A percentile compares a stretch with the other conserved stretches of the same genome.
These are phyloP conservation scores for Pilaira anomala DNA, from an alignment of 192 early-diverging fungal species.

Conservation along the genomic window DNA sequence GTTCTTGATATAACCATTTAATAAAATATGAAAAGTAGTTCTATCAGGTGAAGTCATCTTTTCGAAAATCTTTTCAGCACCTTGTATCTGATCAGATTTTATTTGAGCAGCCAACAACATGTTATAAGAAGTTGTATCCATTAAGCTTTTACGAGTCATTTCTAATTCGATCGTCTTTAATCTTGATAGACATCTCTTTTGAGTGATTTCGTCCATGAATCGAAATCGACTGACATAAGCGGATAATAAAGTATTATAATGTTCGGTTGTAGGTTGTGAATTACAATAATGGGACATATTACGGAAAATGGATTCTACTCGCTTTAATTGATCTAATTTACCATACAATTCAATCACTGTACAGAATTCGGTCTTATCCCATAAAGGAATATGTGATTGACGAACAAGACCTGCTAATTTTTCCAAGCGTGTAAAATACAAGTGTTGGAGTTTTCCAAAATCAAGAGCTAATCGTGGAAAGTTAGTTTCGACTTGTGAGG, in stretches of 20 bases:
- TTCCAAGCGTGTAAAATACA: slow-evolving; percentile 9
- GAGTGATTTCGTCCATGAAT: background rate
- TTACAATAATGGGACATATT: slow-evolving; percentile 8
- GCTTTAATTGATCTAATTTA: background rate
- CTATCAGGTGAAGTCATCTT: slow-evolving; percentile 13
- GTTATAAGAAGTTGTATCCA: slow-evolving; percentile 9
- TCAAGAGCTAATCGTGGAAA: background rate
- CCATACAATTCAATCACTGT: slow-evolving; percentile 18
- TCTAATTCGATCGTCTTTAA: background rate
- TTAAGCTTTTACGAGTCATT: background rate
- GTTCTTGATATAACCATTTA: slow-evolving; percentile 10
- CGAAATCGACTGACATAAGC: slow-evolving; percentile 13
- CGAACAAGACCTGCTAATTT: background rate
- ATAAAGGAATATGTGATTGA: background rate
- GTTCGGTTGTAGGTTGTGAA: background rate
- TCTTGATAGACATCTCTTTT: background rate
- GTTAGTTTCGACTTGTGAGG: background rate
- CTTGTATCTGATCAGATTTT: slow-evolving; percentile 6
- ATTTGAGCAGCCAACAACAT: slow-evolving; percentile 15
- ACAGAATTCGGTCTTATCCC: slow-evolving; percentile 1
- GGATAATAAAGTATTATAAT: slow-evolving; percentile 12
- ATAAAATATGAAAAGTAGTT: slow-evolving; percentile 20
- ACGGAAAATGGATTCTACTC: slow-evolving; percentile 19
- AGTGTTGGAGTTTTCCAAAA: background rate
- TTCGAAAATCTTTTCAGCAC: slow-evolving; percentile 6